These are phyloP conservation scores for Candida sithepensis DNA, from an alignment of 805 yeast genomes.

Conservation along the genomic window DNA sequence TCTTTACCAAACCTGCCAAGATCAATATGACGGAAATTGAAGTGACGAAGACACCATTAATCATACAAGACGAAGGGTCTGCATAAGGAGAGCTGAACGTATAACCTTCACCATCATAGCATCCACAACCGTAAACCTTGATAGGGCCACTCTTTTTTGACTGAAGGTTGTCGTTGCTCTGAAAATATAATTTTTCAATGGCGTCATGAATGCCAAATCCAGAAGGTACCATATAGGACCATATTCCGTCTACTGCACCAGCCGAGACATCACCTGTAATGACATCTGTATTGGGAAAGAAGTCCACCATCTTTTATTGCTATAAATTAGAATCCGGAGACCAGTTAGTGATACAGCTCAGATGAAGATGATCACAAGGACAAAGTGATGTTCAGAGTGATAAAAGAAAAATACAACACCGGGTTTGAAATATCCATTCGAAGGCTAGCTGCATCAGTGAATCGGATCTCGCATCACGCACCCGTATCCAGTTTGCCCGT, in stretches of 20 bases:
- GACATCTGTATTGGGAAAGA: constrained; percentile 2
- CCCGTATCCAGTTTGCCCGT: too few relatives aligned
- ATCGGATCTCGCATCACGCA: too few relatives aligned
- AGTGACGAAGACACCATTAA: constrained; percentile 41
- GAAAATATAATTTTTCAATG: not conserved
- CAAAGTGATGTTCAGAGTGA: too few relatives aligned
- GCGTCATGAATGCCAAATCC: constrained; percentile 6
- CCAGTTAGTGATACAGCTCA: too few relatives aligned
- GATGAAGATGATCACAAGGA: too few relatives aligned
- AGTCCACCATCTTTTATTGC: constrained; percentile 2
- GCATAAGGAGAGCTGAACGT: constrained; percentile 37
- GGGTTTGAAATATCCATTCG: too few relatives aligned
- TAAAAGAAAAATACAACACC: too few relatives aligned
- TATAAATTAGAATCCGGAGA: too few relatives aligned
- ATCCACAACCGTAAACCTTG: constrained; percentile 21
- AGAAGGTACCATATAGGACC: constrained; percentile 3
- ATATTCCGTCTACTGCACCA: constrained; percentile 6
- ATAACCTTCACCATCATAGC: constrained; percentile 41
- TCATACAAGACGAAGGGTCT: constrained; percentile 51
- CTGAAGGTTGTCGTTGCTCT: not conserved
- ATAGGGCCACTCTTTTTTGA: not conserved
- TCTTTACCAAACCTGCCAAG: constrained; percentile 35
- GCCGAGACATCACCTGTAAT: constrained; percentile 7
- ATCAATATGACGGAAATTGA: constrained; percentile 35
- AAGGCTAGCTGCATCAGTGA: too few relatives aligned